phyloP scores from a whole-genome alignment of 2,329 filamentous ascomycete species.

The Arthrobotrys pseudoclavata region DNA sequence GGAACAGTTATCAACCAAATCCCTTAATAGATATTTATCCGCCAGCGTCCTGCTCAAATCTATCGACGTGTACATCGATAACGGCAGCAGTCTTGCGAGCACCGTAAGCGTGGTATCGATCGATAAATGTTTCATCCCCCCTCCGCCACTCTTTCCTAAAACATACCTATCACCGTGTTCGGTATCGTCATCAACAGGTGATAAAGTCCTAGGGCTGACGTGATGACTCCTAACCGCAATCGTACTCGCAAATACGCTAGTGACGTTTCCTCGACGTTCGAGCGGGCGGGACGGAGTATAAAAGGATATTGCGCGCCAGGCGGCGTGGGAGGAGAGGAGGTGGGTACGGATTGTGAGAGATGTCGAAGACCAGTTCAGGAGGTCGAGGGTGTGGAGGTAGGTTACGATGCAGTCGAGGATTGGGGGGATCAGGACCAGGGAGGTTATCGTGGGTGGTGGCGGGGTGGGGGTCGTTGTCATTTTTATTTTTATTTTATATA shows the following conservation, averaged over 20 bases:
- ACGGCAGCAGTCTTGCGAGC: constrained; percentile 20
- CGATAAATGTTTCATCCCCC: constrained; percentile 22
- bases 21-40: constrained; percentile 42
- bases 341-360: constrained; percentile 5
- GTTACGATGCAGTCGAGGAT: constrained; percentile 55
- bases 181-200: not conserved
- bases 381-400: constrained; percentile 45
- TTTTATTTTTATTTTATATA: not conserved
- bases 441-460: constrained; percentile 30
- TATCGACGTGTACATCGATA: constrained; percentile 43
- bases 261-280: not conserved
- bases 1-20: constrained; percentile 45
- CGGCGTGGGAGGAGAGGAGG: constrained; percentile 33
- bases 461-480: constrained; percentile 5
- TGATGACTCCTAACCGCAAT: constrained; percentile 22
- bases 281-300: not conserved
- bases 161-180: not conserved
- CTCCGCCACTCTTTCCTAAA: not conserved
- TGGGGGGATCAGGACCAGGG: constrained; percentile 47
- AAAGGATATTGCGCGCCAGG: constrained; percentile 51
- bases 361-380: constrained; percentile 20
- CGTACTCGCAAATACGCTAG: constrained; percentile 33
- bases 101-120: constrained; percentile 47
- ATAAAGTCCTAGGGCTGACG: not conserved
- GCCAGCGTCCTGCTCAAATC: constrained; percentile 48